These are phyloP conservation scores for Monilinia fructicola DNA, from an alignment of 2,329 filamentous ascomycete genomes.

Conservation along the genomic window DNA sequence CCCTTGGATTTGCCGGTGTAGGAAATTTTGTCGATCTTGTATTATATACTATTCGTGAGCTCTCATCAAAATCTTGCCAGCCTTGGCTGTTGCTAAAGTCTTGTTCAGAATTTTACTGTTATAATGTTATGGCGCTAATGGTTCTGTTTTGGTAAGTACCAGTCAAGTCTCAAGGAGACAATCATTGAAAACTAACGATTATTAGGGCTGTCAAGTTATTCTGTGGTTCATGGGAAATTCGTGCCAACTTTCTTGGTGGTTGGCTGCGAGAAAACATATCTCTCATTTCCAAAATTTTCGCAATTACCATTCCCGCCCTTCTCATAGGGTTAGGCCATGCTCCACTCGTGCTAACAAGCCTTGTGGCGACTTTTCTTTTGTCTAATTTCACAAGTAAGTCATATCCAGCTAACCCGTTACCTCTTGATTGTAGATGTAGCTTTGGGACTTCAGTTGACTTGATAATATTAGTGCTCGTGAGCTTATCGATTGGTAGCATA, in stretches of 20 bases:
- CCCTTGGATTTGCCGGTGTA: constrained; percentile 46
- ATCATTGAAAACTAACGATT: neutral
- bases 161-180: neutral
- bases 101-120: constrained; percentile 49
- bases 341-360: constrained; percentile 36
- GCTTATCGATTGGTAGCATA: constrained; percentile 42
- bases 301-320: constrained; percentile 43
- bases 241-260: constrained; percentile 35
- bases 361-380: constrained; percentile 41
- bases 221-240: constrained; percentile 41
- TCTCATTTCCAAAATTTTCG: constrained; percentile 41
- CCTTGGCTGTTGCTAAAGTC: constrained; percentile 19
- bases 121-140: constrained; percentile 51
- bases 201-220: constrained; percentile 44
- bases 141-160: constrained; percentile 47
- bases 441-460: neutral
- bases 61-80: neutral
- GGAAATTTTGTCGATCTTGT: constrained; percentile 46
- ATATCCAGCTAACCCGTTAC: neutral
- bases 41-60: constrained; percentile 51
- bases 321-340: constrained; percentile 42
- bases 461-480: constrained; percentile 43
- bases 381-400: constrained; percentile 44
- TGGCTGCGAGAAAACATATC: constrained; percentile 35
- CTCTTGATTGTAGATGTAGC: neutral